These are phyloP conservation scores for Phylloporus sp. DNA, from an alignment of 768 basidiomycete species.

Conservation along the genomic window DNA sequence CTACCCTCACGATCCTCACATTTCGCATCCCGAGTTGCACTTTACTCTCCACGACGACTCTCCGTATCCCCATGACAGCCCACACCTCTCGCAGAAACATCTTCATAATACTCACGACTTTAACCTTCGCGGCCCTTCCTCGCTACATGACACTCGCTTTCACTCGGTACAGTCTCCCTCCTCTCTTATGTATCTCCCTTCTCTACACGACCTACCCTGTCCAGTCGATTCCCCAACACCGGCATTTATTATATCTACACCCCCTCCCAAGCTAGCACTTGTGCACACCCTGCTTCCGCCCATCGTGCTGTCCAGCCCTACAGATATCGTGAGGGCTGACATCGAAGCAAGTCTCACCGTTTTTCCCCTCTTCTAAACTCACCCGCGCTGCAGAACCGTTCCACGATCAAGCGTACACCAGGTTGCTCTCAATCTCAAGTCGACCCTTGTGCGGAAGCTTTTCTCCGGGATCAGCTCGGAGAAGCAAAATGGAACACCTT, in stretches of 20 bases:
- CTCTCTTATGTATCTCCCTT: conserved; percentile 22
- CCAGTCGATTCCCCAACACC: conserved; percentile 13
- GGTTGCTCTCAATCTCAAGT: conserved; percentile 26
- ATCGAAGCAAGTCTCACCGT: conserved; percentile 17
- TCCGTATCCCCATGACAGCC: conserved; percentile 17
- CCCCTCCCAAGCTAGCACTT: conserved; percentile 23
- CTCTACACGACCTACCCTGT: conserved; percentile 25
- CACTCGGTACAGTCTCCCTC: conserved; percentile 24
- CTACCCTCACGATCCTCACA: conserved; percentile 27
- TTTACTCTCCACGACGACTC: conserved; percentile 23
- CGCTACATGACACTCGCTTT: conserved; percentile 26
- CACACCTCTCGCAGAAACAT: conserved; percentile 30
- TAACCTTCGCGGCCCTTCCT: conserved; percentile 12
- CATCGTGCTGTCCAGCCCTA: conserved; percentile 33
- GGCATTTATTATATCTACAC: conserved; percentile 17
- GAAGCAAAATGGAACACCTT: conserved; percentile 43
- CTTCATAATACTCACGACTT: conserved; percentile 25
- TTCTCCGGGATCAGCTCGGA: conserved; percentile 43
- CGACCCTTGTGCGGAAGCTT: conserved; percentile 43
- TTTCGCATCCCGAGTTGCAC: conserved; percentile 27
- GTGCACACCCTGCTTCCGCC: conserved; percentile 32
- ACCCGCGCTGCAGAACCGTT: conserved; percentile 24
- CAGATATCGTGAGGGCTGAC: conserved; percentile 24
- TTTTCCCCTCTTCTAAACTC: conserved; percentile 3
- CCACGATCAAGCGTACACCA: conserved; percentile 24